Evolutionary conservation across 2,329 filamentous ascomycete species (phyloP).

Genomic region (Fusarium sp.): DNA sequence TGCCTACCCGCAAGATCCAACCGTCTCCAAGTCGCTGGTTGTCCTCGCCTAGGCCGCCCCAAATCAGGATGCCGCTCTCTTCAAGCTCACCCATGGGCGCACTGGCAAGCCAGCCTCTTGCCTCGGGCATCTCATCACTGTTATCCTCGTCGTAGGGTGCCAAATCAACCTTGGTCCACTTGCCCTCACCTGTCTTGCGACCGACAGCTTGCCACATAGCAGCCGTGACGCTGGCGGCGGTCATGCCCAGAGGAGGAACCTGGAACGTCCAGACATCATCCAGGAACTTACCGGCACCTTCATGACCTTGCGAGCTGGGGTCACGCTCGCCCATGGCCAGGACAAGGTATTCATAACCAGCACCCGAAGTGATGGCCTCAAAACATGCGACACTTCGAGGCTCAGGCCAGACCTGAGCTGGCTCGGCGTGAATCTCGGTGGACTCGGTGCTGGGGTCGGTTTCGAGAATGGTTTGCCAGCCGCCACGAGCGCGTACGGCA

Average conservation of each 20-base stretch:
- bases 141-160: slow-evolving; percentile 64
- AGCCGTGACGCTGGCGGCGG: slow-evolving; percentile 65
- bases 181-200: slow-evolving; percentile 66
- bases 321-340: slow-evolving; percentile 69
- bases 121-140: slow-evolving; percentile 59
- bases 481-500: slow-evolving; percentile 60
- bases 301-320: slow-evolving; percentile 61
- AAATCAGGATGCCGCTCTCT: slow-evolving; percentile 68
- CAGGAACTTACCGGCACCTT: slow-evolving; percentile 64
- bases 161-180: slow-evolving; percentile 63
- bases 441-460: slow-evolving; percentile 49
- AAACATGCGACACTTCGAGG: slow-evolving; percentile 65
- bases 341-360: slow-evolving; percentile 70
- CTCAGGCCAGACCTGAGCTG: slow-evolving; percentile 60
- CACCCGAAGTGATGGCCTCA: slow-evolving; percentile 66
- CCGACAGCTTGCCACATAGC: slow-evolving; percentile 65
- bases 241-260: slow-evolving; percentile 65
- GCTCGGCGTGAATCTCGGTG: slow-evolving; percentile 51
- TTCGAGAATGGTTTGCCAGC: slow-evolving; percentile 65
- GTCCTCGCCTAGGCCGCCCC: slow-evolving; percentile 66
- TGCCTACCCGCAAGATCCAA: slow-evolving; percentile 70
- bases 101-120: slow-evolving; percentile 68
- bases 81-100: slow-evolving; percentile 68
- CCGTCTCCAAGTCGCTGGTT: slow-evolving; percentile 68
- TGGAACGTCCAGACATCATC: slow-evolving; percentile 73